Percentiles rank a stretch among this genome's conserved stretches.
These are phyloP conservation scores for Phytophthora uliginosa DNA, from an alignment of 352 stramenopile genomes.

Conservation along the genomic window DNA sequence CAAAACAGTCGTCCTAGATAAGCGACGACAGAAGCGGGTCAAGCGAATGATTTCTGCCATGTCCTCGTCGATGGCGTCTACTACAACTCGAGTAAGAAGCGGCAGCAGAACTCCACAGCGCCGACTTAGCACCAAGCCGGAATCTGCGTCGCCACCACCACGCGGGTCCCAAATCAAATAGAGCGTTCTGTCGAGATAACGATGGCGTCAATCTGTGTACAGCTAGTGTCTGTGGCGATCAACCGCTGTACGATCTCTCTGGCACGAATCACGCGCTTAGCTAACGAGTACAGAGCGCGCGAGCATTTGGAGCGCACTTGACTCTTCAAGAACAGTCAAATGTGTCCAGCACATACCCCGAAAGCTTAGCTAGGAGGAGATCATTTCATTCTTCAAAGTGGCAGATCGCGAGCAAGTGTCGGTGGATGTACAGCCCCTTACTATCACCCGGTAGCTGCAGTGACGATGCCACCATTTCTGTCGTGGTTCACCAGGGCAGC, in stretches of 20 bases:
- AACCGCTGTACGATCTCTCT: neutral
- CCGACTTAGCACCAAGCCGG: constrained; percentile 3
- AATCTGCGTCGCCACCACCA: neutral
- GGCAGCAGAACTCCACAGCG: constrained; percentile 9
- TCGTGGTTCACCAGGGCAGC: constrained; percentile 1
- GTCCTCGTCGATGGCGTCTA: constrained; percentile 10
- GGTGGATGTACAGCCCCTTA: neutral
- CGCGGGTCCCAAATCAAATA: neutral
- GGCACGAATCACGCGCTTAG: neutral
- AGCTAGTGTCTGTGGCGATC: neutral
- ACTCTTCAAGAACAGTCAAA: neutral
- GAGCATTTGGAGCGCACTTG: neutral
- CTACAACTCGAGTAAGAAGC: constrained; percentile 4
- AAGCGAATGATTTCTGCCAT: constrained; percentile 33
- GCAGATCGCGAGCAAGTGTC: constrained; percentile 1
- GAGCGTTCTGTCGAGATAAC: neutral
- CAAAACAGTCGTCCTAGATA: constrained; percentile 35
- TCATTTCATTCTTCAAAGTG: constrained; percentile 3
- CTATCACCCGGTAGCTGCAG: neutral
- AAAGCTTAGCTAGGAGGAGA: neutral
- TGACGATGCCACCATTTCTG: constrained; percentile 7
- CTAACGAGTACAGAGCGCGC: neutral
- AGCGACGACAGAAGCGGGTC: constrained; percentile 28
- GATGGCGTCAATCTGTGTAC: neutral
- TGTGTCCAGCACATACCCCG: neutral